These are phyloP conservation scores for Dipteronia sinensis DNA, from an alignment of 345 rosid species.

Conservation along the genomic window DNA sequence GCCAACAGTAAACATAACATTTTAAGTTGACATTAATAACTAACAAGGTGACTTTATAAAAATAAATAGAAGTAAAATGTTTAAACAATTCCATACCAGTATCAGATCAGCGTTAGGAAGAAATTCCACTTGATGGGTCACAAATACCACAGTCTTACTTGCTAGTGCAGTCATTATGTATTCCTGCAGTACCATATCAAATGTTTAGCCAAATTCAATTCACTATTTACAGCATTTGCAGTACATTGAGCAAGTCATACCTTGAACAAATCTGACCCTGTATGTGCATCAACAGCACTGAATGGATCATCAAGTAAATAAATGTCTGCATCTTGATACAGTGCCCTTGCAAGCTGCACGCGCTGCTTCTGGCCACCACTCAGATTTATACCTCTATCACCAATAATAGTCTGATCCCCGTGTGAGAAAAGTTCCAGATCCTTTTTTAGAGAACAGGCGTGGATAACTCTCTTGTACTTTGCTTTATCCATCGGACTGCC, in stretches of 20 bases:
- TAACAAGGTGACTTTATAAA: background rate
- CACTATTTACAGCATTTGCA: conserved; percentile 14
- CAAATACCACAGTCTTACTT: conserved; percentile 85
- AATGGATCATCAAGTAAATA: conserved; percentile 98
- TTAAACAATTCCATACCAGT: conserved; percentile 63
- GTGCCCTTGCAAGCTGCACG: conserved; percentile 98
- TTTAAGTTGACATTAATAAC: background rate
- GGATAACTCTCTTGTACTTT: conserved; percentile 84
- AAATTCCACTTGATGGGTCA: conserved; percentile 99
- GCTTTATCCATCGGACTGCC: conserved; percentile 95
- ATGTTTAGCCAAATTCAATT: conserved; percentile 28
- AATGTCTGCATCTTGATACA: conserved; percentile 98
- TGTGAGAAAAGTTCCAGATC: conserved; percentile 97
- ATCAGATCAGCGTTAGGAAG: conserved; percentile 92
- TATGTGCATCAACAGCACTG: conserved; percentile 99
- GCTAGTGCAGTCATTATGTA: conserved; percentile 87
- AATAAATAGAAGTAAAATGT: conserved; percentile 23
- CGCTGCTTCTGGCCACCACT: conserved; percentile 99
- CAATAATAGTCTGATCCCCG: conserved; percentile 98
- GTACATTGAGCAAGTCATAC: conserved; percentile 41
- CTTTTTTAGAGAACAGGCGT: conserved; percentile 93
- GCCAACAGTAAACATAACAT: background rate
- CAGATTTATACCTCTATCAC: conserved; percentile 98
- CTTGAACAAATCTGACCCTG: conserved; percentile 95
- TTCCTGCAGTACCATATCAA: conserved; percentile 64